Evolutionary conservation across 23 red algal species (phyloP).

Genomic region (Cyanidiococcus yangmingshanensis): DNA sequence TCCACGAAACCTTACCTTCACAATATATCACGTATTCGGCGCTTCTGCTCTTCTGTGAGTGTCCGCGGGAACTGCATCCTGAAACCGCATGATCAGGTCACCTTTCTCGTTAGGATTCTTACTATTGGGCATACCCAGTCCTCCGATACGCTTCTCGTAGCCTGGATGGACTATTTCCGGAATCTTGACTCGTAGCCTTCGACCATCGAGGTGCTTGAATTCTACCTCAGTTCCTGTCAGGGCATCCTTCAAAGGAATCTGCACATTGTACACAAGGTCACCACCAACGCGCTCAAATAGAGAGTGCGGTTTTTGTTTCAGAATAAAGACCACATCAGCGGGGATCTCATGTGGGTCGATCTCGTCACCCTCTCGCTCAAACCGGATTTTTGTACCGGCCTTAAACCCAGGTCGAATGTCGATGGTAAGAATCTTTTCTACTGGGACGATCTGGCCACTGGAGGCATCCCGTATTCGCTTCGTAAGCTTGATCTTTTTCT

Average conservation of each 20-base stretch:
- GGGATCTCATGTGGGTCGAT: slow-evolving; percentile 44
- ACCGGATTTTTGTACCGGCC: slow-evolving; percentile 85
- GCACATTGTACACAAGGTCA: slow-evolving; percentile 50
- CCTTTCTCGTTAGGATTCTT: slow-evolving; percentile 60
- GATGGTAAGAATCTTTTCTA: slow-evolving; percentile 71
- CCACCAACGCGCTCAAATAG: slow-evolving; percentile 57
- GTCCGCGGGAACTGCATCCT: slow-evolving; percentile 65
- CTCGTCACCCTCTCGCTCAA: slow-evolving; percentile 71
- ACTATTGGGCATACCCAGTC: slow-evolving; percentile 79
- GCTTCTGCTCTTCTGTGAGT: slow-evolving; percentile 53
- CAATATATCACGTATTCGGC: slow-evolving; percentile 60
- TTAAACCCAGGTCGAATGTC: slow-evolving; percentile 80
- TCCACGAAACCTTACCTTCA: no score
- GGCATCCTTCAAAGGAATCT: slow-evolving; percentile 64
- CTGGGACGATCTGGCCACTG: slow-evolving; percentile 34
- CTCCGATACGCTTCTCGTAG: slow-evolving; percentile 54
- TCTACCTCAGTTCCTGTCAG: slow-evolving; percentile 47
- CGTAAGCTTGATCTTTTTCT: slow-evolving; percentile 78
- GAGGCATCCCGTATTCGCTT: slow-evolving; percentile 46
- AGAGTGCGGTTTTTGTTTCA: slow-evolving; percentile 74
- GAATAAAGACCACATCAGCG: slow-evolving; percentile 76
- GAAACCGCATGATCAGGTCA: slow-evolving; percentile 69
- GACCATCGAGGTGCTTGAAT: slow-evolving; percentile 46
- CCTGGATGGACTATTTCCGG: slow-evolving; percentile 70
- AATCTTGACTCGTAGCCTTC: slow-evolving; percentile 42